A percentile compares a stretch with the other conserved stretches of the same genome.
Evolutionary conservation across 495 filamentous ascomycete species (phyloP).

Genomic region (Aspergillus wentii): DNA sequence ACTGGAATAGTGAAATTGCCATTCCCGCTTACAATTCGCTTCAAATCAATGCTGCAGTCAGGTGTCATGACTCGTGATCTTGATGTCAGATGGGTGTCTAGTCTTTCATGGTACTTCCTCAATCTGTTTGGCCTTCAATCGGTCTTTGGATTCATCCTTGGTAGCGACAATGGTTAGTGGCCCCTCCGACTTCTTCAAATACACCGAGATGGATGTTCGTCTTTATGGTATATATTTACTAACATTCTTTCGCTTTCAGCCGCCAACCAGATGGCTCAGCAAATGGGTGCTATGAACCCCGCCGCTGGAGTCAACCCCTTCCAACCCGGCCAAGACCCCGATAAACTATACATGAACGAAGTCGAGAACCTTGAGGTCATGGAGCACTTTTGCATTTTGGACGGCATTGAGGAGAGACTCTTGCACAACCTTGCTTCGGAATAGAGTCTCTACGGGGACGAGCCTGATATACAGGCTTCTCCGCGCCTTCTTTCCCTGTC

Average conservation of each 20-base stretch:
- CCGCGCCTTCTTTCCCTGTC: no score
- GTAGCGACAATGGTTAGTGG: constrained; percentile 83
- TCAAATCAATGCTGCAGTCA: constrained; percentile 98
- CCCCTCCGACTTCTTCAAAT: no score
- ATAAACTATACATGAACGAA: constrained; percentile 87
- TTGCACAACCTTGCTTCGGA: constrained; percentile 44
- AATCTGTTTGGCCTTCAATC: constrained; percentile 94
- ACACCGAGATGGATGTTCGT: no score
- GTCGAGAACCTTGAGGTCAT: constrained; percentile 93
- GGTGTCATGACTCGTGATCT: constrained; percentile 93
- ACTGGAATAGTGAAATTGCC: constrained; percentile 80
- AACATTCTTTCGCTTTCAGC: no score
- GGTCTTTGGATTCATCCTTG: constrained; percentile 96
- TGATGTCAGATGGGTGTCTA: constrained; percentile 97
- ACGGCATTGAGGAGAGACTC: constrained; percentile 80
- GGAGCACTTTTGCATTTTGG: constrained; percentile 85
- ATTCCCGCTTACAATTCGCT: constrained; percentile 94
- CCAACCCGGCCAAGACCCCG: constrained; percentile 88
- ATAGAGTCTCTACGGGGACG: constrained; percentile 7
- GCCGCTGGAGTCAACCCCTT: constrained; percentile 68
- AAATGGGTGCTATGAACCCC: constrained; percentile 82
- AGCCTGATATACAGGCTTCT: neutral
- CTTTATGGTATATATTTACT: no score
- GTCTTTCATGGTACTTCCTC: constrained; percentile 96
- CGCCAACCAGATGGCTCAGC: constrained; percentile 89